Percentiles rank a stretch among this genome's conserved stretches.
These are phyloP conservation scores for Earliella scabrosa DNA, from an alignment of 1,284 basidiomycete genomes.

Conservation along the genomic window DNA sequence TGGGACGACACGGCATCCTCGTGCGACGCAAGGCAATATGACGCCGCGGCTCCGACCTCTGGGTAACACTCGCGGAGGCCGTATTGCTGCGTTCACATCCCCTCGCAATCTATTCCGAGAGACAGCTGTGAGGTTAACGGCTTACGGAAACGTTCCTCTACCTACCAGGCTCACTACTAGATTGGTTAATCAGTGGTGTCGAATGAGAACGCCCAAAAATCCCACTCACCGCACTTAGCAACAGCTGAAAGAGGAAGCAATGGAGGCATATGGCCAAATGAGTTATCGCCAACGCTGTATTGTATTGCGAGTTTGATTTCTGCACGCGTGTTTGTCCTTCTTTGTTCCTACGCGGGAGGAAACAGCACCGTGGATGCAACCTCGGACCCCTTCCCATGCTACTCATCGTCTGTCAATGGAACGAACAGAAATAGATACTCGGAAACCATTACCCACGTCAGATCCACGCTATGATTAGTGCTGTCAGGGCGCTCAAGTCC, in stretches of 20 bases:
- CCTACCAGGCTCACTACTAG: too few relatives aligned
- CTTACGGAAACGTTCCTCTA: background rate
- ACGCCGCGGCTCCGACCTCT: constrained; percentile 1
- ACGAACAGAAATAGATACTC: background rate
- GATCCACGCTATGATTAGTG: constrained; percentile 5
- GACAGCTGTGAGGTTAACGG: background rate
- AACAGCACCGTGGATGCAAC: background rate
- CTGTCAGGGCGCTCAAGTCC: background rate
- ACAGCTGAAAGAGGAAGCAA: constrained; percentile 6
- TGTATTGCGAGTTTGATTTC: background rate
- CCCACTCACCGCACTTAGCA: background rate
- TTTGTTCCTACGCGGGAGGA: background rate
- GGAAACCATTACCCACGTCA: constrained; percentile 2
- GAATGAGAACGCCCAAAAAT: background rate
- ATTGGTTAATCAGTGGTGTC: too few relatives aligned
- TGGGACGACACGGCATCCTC: constrained; percentile 1
- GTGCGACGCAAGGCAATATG: constrained; percentile 3
- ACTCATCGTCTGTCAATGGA: background rate
- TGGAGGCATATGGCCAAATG: background rate
- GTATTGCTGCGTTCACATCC: background rate
- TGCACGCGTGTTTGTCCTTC: background rate
- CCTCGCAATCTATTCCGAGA: background rate
- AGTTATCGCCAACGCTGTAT: background rate
- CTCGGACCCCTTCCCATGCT: constrained; percentile 23
- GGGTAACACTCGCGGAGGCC: constrained; percentile 4